Percentiles rank a stretch among this genome's conserved stretches.
These are phyloP conservation scores for button mushroom (Agaricus bisporus) DNA, from an alignment of 768 basidiomycete species.

Conservation along the genomic window DNA sequence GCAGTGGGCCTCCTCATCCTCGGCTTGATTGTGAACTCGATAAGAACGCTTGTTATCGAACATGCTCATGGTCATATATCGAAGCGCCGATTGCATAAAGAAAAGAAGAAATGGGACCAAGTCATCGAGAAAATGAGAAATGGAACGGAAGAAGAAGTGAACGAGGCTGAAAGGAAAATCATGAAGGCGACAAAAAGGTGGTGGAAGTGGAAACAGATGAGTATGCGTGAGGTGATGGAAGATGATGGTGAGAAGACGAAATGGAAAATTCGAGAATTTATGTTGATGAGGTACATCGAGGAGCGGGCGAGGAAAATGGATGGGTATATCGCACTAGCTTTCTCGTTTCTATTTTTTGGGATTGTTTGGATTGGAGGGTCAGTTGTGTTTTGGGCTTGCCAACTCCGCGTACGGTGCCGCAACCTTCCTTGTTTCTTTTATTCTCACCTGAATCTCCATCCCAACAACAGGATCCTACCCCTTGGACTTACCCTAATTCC, in stretches of 20 bases:
- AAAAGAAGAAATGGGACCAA: slow-evolving; percentile 22
- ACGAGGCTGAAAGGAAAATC: slow-evolving; percentile 6
- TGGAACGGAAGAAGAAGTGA: not conserved
- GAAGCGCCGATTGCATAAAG: slow-evolving; percentile 25
- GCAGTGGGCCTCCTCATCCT: slow-evolving; percentile 31
- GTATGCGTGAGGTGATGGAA: slow-evolving; percentile 3
- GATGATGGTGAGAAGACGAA: slow-evolving; percentile 14
- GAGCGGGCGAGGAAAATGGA: slow-evolving; percentile 17
- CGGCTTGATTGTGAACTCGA: slow-evolving; percentile 31
- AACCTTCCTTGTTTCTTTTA: not conserved
- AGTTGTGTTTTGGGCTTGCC: slow-evolving; percentile 28
- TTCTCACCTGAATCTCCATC: not conserved
- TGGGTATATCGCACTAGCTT: slow-evolving; percentile 19
- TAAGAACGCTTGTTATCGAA: slow-evolving; percentile 32
- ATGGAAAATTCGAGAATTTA: slow-evolving; percentile 31
- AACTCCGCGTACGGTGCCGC: slow-evolving; percentile 19
- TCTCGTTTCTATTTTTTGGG: slow-evolving; percentile 23
- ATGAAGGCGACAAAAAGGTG: slow-evolving; percentile 7
- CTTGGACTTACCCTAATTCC: slow-evolving; percentile 31
- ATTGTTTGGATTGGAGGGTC: slow-evolving; percentile 33
- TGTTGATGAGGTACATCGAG: slow-evolving; percentile 32
- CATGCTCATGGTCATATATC: slow-evolving; percentile 27
- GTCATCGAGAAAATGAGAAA: slow-evolving; percentile 8
- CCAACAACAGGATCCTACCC: slow-evolving; percentile 8
- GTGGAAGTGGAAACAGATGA: slow-evolving; percentile 4